Conservation (phyloP, 306 rosid genomes). For the Rubus parviflorus region DNA sequence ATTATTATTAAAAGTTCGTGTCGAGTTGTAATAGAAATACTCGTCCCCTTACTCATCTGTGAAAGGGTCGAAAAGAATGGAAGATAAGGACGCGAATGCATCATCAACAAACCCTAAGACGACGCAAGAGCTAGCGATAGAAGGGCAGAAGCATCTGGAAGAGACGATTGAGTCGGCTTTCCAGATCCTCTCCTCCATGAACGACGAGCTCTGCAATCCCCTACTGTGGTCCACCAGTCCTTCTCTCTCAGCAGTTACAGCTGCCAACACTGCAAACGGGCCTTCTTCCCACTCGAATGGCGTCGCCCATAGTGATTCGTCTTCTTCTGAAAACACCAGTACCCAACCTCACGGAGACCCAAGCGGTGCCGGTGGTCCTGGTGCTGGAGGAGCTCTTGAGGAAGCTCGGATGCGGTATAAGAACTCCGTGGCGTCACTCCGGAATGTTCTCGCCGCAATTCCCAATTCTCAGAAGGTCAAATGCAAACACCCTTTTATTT, state of each 20-base stretch:
- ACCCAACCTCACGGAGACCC: constrained; percentile 45
- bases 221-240: constrained; percentile 66
- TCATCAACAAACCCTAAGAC: constrained; percentile 37
- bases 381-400: constrained; percentile 73
- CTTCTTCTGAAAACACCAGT: constrained; percentile 53
- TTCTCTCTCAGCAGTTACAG: constrained; percentile 30
- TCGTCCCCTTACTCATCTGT: no score
- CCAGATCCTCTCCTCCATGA: constrained; percentile 92
- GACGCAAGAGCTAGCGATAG: constrained; percentile 78
- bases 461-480: constrained; percentile 74
- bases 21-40: no score
- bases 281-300: constrained; percentile 49
- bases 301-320: constrained; percentile 45
- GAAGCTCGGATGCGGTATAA: constrained; percentile 80
- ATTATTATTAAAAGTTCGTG: no score
- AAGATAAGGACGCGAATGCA: constrained; percentile 42
- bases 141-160: constrained; percentile 78
- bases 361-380: constrained; percentile 36
- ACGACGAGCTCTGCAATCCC: constrained; percentile 94
- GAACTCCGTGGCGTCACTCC: constrained; percentile 70
- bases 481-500: constrained; percentile 8
- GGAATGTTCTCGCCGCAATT: constrained; percentile 63
- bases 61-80: constrained; percentile 39
- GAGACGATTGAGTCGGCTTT: constrained; percentile 84
- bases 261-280: constrained; percentile 28